Base-by-base conservation (phyloP, 352 stramenopile species). In the Globisporangium emineosum region DNA sequence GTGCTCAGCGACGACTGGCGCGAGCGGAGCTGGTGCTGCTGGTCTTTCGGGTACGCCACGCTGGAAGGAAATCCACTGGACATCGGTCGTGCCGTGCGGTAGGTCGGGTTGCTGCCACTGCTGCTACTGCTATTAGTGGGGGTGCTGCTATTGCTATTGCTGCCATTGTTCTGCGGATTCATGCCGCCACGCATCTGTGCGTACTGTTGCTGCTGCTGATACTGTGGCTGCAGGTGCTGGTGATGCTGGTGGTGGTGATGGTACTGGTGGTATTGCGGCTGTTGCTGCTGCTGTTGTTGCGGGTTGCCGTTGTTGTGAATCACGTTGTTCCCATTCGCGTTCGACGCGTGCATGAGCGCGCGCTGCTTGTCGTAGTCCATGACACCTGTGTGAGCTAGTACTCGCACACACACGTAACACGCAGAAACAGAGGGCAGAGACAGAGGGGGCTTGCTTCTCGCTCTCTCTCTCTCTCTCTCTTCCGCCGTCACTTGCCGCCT, bases 1-100 rank as follows among this genome's bases (percentile, higher is more conserved):
- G 60, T 67, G 65, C 78, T 87, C 37, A 86, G 59, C 40, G 82
- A 81, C 56, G 79, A 68, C 49, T 87, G 76, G 50, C 78, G 69
- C 13, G 73, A 78, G 53, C 76, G 78, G 55, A 60, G 62, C n/a
- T 63, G 37, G 2, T 53, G 59, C 40, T 65, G 45, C 42, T 45
- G 52, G 23, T 64, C 60, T 47, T 57, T 64, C 9, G 62, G 62
- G 32, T 62, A 58, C 45, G 56, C 25, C 54, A 55, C 52, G n/a
- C 60, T 40, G 12, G 60, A 30, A 23, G 37, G 40, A 37, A 64
- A 10, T 6, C 45, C 23, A 2, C 59, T 25, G 1, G 53, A 45
- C 55, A 40, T 52, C 33, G 54, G 57, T 4, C 54, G 62, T 45
- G 25, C 35, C 6, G 29, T 33, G 10, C 52, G 62, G 6, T 50